Base-by-base conservation (phyloP, 2,329 filamentous ascomycete genomes). In the Colletotrichum zoysiae region DNA sequence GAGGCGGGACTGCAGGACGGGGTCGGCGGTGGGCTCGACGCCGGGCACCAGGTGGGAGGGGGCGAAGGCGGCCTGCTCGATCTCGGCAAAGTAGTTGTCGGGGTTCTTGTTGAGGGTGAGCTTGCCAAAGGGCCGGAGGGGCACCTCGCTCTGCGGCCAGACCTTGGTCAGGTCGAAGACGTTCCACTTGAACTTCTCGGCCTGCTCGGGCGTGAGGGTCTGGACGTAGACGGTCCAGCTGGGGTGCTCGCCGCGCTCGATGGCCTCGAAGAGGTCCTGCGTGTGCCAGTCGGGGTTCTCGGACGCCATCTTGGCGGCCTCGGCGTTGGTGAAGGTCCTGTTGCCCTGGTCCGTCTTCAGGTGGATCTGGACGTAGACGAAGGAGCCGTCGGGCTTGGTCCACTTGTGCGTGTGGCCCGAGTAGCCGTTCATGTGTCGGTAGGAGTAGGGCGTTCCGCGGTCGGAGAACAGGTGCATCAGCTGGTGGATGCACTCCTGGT, bases 81-180 rank as follows among this genome's bases (percentile, higher is more conserved):
- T 87, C 77, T 94, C 91, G 58, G 87, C 85, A 76, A 92, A 92
- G 82, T 92, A 93, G 81, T 93, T 92, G 65, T 87, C 80, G 1
- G 86, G 83, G 77, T 92, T 93, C 78, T 85, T 84, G 81, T 92
- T 91, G 33, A 93, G 85, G 0, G 88, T 91, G 70, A 93, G 80
- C 71, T 86, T 86, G 60, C 90, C 91, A 65, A 93, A 84, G 57
- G 84, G 86, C 23, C 88, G 84, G 16, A 91, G 82, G 2, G 91
- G 91, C 38, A 90, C 88, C 58, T 91, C 85, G 30, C 80, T 82
- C 71, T 92, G 88, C 2, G 90, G 90, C 90, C 90, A 92, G 76
- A 91, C 86, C 80, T 92, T 91, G 62, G 91, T 93, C 73, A 92
- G 81, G 77, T 93, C 91, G 73, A 93, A 91, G 73, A 92, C 83